phyloP scores from a whole-genome alignment of 345 rosid species.

The Citrus glauca region DNA sequence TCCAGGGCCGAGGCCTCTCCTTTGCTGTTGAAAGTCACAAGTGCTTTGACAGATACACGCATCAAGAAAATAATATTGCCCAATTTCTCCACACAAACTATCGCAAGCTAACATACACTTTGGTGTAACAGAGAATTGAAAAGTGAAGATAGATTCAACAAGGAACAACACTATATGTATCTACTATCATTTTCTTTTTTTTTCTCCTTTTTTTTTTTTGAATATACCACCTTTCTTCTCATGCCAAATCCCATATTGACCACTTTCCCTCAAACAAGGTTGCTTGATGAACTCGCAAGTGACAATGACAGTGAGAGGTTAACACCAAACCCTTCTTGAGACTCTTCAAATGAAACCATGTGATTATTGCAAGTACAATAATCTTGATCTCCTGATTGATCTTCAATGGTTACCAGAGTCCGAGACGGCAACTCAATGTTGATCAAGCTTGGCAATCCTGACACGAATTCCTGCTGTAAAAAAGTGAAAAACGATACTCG shows the following conservation, averaged over 20 bases:
- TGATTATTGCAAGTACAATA: neutral
- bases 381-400: slow-evolving; percentile 4
- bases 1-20: too few relatives aligned
- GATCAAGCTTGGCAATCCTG: neutral
- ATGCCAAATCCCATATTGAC: neutral
- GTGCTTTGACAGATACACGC: too few relatives aligned
- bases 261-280: neutral
- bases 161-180: neutral
- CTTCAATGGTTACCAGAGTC: neutral
- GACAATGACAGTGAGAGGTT: slow-evolving; percentile 20
- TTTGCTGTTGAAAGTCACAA: too few relatives aligned
- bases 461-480: neutral
- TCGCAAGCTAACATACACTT: neutral
- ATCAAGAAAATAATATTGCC: neutral
- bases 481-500: neutral
- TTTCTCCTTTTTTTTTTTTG: neutral
- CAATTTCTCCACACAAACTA: neutral
- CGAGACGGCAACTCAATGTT: neutral
- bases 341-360: neutral
- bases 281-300: neutral
- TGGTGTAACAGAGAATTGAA: neutral
- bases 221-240: neutral
- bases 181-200: neutral
- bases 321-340: slow-evolving; percentile 4
- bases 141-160: neutral